Base-by-base conservation (phyloP, 768 basidiomycete species). In the Amanita rubescens region DNA sequence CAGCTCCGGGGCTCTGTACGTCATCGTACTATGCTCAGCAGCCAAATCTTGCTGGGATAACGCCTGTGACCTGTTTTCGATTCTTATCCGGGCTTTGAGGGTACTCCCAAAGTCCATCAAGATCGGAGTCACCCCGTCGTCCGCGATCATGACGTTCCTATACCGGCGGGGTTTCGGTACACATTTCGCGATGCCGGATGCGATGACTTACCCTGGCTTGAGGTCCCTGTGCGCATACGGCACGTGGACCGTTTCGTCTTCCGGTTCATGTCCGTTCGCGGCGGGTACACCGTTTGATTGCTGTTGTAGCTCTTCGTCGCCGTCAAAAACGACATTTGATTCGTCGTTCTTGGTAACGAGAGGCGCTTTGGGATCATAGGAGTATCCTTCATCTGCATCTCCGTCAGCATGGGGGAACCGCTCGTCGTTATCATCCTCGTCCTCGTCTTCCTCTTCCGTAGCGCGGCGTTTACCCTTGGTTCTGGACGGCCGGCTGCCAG, bases 41-140 rank as follows among this genome's bases (percentile, higher is more conserved):
- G 96, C 96, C 58, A 95, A 83, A 66, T 99, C 96, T 81, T 98
- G 96, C 60, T 97, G 93, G 15, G 88, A 62, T 43, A 99, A 68
- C 0, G 96, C 96, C 65, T 93, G 87, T 22, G 85, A 84, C 22
- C 96, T 79, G 54, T 81, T 92, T 55, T 87, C 81, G 54, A 98
- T 78, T 22, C 73, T 75, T 54, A 98, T 81, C 27, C 94, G 76
- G 3, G 96, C 96, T 67, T 88, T 90, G 62, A 85, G 76, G 1
- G 87, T 80, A 58, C 93, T 96, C 17, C 96, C 96, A 68, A 99
- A 94, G 69, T 99, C 96, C 96, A 99, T 99, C 8, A 99, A 80
- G 55, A 99, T 90, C 1, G 96, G 90, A 20, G 73, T 75, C 8
- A 79, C 75, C 1, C 90, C 92, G 51, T 96, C 90, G 62, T 99